These are phyloP conservation scores for Lachnellula cervina DNA, from an alignment of 2,329 filamentous ascomycete species.

Conservation along the genomic window DNA sequence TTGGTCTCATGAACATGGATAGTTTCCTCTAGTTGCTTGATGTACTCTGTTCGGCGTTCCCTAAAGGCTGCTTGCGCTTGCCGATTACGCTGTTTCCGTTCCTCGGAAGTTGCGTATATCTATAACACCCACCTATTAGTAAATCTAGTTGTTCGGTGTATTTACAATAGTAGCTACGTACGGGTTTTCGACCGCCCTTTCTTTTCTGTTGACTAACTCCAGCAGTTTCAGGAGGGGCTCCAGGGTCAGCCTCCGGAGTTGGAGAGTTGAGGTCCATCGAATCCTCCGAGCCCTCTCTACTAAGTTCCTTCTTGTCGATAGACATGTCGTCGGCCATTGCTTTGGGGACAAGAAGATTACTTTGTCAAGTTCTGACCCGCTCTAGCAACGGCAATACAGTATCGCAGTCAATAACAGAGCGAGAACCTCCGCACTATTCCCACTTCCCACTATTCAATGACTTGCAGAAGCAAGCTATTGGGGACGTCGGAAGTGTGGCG, in stretches of 20 bases:
- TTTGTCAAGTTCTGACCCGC: slow-evolving; percentile 18
- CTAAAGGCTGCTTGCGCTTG: slow-evolving; percentile 97
- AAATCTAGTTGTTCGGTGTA: slow-evolving; percentile 2
- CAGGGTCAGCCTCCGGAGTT: slow-evolving; percentile 51
- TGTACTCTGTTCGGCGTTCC: slow-evolving; percentile 95
- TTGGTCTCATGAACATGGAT: slow-evolving; percentile 97
- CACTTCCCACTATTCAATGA: slow-evolving; percentile 23
- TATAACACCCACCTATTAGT: slow-evolving; percentile 36
- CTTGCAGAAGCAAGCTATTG: slow-evolving; percentile 31
- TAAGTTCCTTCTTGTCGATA: slow-evolving; percentile 55
- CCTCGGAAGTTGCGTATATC: slow-evolving; percentile 98
- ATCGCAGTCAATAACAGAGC: slow-evolving; percentile 2
- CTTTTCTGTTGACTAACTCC: slow-evolving; percentile 69
- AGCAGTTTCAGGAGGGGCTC: slow-evolving; percentile 42
- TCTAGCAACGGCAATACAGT: slow-evolving; percentile 15
- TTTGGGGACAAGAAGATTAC: slow-evolving; percentile 4
- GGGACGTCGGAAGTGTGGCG: slow-evolving; percentile 13
- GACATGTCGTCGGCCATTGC: slow-evolving; percentile 63
- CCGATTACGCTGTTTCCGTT: slow-evolving; percentile 94
- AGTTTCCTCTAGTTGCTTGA: slow-evolving; percentile 96
- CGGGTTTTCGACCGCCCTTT: slow-evolving; percentile 95
- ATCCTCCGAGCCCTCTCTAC: slow-evolving; percentile 57
- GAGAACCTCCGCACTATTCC: not conserved
- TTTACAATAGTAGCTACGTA: slow-evolving; percentile 45
- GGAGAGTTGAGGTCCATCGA: slow-evolving; percentile 47